A percentile compares a stretch with the other conserved stretches of the same genome.
Evolutionary conservation across 768 basidiomycete genomes (phyloP).

Genomic region (Psilocybe cubensis): DNA sequence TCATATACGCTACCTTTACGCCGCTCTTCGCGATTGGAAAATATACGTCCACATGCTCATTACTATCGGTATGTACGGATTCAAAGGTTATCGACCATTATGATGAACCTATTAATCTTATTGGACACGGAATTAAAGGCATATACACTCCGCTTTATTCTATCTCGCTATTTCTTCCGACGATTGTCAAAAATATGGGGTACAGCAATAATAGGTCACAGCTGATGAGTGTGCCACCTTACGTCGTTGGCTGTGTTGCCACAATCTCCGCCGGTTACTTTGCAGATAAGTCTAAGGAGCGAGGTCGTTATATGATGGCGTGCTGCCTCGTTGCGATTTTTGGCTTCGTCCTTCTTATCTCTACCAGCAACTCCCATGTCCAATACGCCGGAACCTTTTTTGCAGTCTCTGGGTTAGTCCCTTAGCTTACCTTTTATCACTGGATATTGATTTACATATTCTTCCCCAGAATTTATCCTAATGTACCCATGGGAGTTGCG

Average conservation of each 20-base stretch:
- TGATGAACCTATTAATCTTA: too few species aligned
- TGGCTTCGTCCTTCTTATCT: constrained; percentile 31
- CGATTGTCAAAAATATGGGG: constrained; percentile 32
- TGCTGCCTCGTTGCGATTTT: constrained; percentile 28
- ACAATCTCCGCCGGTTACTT: constrained; percentile 26
- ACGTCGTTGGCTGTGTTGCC: constrained; percentile 30
- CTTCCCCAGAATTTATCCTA: constrained; percentile 33
- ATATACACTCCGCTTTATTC: constrained; percentile 35
- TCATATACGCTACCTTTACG: constrained; percentile 26
- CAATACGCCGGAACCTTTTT: constrained; percentile 35
- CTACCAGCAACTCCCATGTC: constrained; percentile 26
- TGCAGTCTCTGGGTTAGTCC: constrained; percentile 32
- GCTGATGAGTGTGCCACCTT: constrained; percentile 36
- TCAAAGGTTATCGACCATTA: too few species aligned
- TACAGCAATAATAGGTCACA: constrained; percentile 32
- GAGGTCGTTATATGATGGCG: constrained; percentile 31
- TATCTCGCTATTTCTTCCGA: constrained; percentile 34
- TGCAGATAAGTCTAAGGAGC: constrained; percentile 27
- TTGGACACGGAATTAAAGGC: too few species aligned
- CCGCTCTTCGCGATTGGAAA: constrained; percentile 35
- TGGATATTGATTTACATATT: not conserved
- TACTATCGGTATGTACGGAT: constrained; percentile 30
- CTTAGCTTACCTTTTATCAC: not conserved
- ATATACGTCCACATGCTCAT: constrained; percentile 37
- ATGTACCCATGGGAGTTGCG: constrained; percentile 33